Evolutionary conservation across 176 grass and related monocot genomes (phyloP), one percentile per base, ranked within the genome.

Genomic region (Carex myosuroides): DNA sequence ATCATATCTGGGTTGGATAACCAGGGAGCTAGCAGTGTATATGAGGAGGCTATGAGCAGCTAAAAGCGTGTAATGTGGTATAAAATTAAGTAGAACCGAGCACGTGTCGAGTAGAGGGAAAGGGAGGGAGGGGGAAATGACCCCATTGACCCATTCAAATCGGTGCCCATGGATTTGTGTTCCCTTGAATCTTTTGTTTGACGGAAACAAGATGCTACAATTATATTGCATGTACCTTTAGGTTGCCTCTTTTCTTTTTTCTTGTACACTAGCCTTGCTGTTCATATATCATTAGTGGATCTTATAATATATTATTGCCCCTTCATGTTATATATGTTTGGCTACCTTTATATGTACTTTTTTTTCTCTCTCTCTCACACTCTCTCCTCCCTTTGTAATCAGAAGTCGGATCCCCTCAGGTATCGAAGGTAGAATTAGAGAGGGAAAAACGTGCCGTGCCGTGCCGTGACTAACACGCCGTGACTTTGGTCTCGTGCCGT

Each of bases 21-120:
- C 35, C 68, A 71, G 37, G 79, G 81, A 18, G 46, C 8, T 9
- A 83, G 80, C 46, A 53, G 39, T 64, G 59, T 42, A 22, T 42
- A 22, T 62, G 32, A 81, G 37, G 9, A 13, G 18, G 3, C 18
- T 73, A 50, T n/a, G 71, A 24, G 39, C 44, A 48, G 44, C 44
- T 39, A 29, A 5, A 67, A 64, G 12, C 18, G 13, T 81, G 37
- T 64, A 82, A 82, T 84, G 55, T 88, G 86, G 85, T 61, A 64
- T n/a, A 63, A 79, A 84, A 82, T 70, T 71, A 26, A 59, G 18
- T 56, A 26, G 37, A 39, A 39, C 5, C 37, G 37, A 39, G 12
- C 50, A 70, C 76, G 63, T 89, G 90, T 89, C 82, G 81, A 87
- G 61, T 65, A 53, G 81, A 77, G 59, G 52, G 70, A 89, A 57